These are phyloP conservation scores for Penicillium robsamsonii DNA, from an alignment of 495 filamentous ascomycete genomes.

Conservation along the genomic window DNA sequence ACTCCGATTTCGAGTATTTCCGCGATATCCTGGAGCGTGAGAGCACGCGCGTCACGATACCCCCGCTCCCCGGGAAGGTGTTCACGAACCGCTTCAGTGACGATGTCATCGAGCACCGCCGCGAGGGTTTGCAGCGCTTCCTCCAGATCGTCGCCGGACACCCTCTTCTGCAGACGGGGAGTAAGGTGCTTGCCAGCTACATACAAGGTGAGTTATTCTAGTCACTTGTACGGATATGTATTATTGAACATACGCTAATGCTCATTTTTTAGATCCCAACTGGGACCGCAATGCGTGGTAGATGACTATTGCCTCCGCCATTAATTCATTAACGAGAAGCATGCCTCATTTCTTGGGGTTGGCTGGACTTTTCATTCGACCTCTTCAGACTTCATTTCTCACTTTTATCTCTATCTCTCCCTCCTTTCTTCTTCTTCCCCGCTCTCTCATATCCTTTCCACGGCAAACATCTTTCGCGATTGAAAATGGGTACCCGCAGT, in stretches of 20 bases:
- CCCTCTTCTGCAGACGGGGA: constrained; percentile 94
- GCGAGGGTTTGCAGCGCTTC: constrained; percentile 91
- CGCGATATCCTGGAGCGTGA: constrained; percentile 97
- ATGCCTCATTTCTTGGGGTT: constrained; percentile 14
- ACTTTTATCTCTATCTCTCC: neutral
- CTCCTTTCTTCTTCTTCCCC: constrained; percentile 8
- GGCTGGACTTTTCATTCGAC: neutral
- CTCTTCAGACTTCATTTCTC: neutral
- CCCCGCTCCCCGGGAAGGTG: constrained; percentile 93
- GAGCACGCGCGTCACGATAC: constrained; percentile 89
- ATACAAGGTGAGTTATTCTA: constrained; percentile 74
- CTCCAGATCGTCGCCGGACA: constrained; percentile 97
- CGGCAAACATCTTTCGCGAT: constrained; percentile 8
- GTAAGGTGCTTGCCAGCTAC: constrained; percentile 91
- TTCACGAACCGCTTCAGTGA: constrained; percentile 98
- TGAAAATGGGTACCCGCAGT: constrained; percentile 11
- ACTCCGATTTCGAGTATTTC: constrained; percentile 98
- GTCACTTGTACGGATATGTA: neutral
- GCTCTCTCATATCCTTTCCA: constrained; percentile 2
- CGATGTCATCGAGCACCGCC: constrained; percentile 94
- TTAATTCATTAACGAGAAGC: constrained; percentile 10
- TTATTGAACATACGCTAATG: neutral
- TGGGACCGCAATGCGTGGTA: constrained; percentile 43
- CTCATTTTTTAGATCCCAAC: constrained; percentile 30
- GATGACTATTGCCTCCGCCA: constrained; percentile 5